Evolutionary conservation across 192 early-diverging fungal genomes (phyloP), one percentile per base, ranked within the genome.

Genomic region (Backusella psychrophila): DNA sequence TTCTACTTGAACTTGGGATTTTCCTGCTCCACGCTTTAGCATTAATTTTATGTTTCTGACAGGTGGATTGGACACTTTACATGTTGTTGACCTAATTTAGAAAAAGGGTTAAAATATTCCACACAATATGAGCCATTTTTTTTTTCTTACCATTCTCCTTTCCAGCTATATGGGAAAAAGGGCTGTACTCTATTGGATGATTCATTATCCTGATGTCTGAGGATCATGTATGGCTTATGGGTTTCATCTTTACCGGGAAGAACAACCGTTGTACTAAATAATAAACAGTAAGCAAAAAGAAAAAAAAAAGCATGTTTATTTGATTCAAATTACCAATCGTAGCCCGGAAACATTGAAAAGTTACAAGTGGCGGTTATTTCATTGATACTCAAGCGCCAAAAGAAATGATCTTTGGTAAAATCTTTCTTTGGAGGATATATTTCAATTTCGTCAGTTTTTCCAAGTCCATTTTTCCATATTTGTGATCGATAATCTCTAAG

Each of bases 391-490:
- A 91, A 74, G 19, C 88, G 80, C 90, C 90, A 91, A 21, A 88
- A 52, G 77, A 91, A 91, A 8, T 79, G 65, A 19, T 91, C 90
- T 35, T 77, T 79, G 39, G 75, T 67, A 65, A 78, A 84, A 67
- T 88, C 73, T n/a, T 75, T 71, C 41, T 70, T 53, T 4, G 80
- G 71, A 44, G 89, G 90, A 73, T 82, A 76, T 21, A 91, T 90
- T 11, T 85, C 85, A 35, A 91, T 87, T 74, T 91, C 84, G 5
- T 72, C 53, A 5, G 89, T 91, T 69, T 71, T 78, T 41, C 90
- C 90, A 23, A 89, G 75, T 0, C 90, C 90, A 75, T 90, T 90
- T 75, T 90, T 90, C 89, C 89, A 90, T 26, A 79, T 11, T 33
- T 72, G 69, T 67, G 70, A 31, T 1, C 12, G 19, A 69, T 80